Evolutionary conservation across 768 basidiomycete species (phyloP).

Genomic region (Boletus insuetus): DNA sequence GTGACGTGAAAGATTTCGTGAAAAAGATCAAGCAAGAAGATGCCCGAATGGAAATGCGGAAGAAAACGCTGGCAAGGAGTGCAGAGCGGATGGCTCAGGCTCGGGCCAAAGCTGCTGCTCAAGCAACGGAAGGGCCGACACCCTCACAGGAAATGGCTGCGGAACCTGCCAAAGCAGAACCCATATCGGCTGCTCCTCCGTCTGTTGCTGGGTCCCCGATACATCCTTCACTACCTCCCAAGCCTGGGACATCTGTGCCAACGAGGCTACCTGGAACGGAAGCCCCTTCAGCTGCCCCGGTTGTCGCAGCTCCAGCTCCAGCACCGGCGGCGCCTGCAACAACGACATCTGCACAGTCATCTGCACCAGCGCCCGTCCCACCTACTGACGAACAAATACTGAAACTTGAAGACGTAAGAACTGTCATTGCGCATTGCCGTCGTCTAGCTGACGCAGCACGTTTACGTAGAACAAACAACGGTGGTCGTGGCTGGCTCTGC

Average conservation of each 20-base stretch:
- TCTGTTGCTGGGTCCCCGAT: constrained; percentile 40
- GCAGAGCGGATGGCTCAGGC: constrained; percentile 38
- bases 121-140: constrained; percentile 21
- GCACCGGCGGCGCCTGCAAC: constrained; percentile 10
- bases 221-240: constrained; percentile 71
- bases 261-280: constrained; percentile 31
- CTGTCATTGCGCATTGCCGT: neutral
- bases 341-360: constrained; percentile 13
- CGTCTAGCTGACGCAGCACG: constrained; percentile 5
- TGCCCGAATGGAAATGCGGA: constrained; percentile 52
- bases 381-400: constrained; percentile 49
- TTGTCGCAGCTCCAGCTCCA: constrained; percentile 5
- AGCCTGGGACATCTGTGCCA: constrained; percentile 49
- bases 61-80: constrained; percentile 36
- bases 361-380: constrained; percentile 28
- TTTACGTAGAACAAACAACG: constrained; percentile 65
- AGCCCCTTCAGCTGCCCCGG: constrained; percentile 26
- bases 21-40: constrained; percentile 71
- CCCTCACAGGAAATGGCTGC: constrained; percentile 18
- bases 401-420: constrained; percentile 60
- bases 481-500: constrained; percentile 78
- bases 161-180: constrained; percentile 24
- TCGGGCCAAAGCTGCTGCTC: constrained; percentile 41
- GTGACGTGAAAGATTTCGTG: constrained; percentile 72
- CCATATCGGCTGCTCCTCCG: neutral